Conservation (phyloP, 495 filamentous ascomycete genomes). For the Chaetomidium leptoderma region DNA sequence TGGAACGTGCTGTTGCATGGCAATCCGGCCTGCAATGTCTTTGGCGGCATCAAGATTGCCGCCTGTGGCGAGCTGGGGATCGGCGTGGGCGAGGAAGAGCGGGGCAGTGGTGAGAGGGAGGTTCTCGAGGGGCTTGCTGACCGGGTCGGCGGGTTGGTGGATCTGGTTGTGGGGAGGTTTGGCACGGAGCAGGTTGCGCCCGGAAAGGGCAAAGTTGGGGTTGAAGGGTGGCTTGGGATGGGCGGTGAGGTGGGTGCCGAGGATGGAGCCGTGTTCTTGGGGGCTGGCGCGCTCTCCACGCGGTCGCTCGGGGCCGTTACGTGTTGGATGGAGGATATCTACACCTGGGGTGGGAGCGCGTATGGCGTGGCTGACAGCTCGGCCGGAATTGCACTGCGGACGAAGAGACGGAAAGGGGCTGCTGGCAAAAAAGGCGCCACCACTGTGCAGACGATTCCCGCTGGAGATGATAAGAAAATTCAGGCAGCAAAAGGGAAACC, state of each 20-base stretch:
- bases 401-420: slow-evolving; percentile 7
- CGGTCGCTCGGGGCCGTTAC: slow-evolving; percentile 62
- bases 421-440: neutral
- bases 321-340: slow-evolving; percentile 81
- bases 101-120: slow-evolving; percentile 85
- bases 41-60: slow-evolving; percentile 82
- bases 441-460: neutral
- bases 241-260: slow-evolving; percentile 59
- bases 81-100: slow-evolving; percentile 89
- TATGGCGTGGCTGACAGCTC: slow-evolving; percentile 80
- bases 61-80: slow-evolving; percentile 87
- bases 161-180: slow-evolving; percentile 82
- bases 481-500: neutral
- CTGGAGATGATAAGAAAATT: neutral
- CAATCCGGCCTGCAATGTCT: slow-evolving; percentile 75
- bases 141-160: slow-evolving; percentile 65
- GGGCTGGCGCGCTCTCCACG: slow-evolving; percentile 62
- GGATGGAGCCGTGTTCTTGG: slow-evolving; percentile 82
- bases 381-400: slow-evolving; percentile 18
- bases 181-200: slow-evolving; percentile 42
- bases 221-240: slow-evolving; percentile 60
- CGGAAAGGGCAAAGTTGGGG: neutral
- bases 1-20: slow-evolving; percentile 91
- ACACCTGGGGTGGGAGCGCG: slow-evolving; percentile 67
- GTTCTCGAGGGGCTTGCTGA: slow-evolving; percentile 81